phyloP scores from a whole-genome alignment of 2,329 filamentous ascomycete species.

The Aureobasidium subglaciale region DNA sequence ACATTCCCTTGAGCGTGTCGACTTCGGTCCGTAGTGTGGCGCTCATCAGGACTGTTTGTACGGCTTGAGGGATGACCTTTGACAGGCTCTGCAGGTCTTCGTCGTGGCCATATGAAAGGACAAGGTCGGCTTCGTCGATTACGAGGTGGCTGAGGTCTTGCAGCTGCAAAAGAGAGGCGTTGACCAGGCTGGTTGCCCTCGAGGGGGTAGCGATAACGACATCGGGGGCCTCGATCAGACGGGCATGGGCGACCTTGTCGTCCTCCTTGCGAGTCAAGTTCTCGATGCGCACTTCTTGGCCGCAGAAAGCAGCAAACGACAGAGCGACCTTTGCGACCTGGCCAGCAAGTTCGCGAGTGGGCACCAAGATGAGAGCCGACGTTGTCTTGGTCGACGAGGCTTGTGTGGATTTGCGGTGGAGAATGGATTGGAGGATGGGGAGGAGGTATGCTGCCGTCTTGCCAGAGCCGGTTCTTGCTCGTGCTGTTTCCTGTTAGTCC shows the following conservation, averaged over 20 bases:
- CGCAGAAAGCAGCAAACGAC: conserved; percentile 72
- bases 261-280: conserved; percentile 89
- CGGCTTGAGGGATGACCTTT: conserved; percentile 69
- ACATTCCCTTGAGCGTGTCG: conserved; percentile 74
- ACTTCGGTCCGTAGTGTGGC: conserved; percentile 86
- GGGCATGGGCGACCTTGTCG: conserved; percentile 77
- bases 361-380: conserved; percentile 81
- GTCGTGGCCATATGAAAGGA: conserved; percentile 89
- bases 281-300: conserved; percentile 71
- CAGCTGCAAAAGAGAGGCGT: conserved; percentile 62
- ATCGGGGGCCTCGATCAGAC: conserved; percentile 79
- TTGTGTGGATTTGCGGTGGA: conserved; percentile 67
- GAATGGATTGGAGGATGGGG: conserved; percentile 75
- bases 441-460: conserved; percentile 96
- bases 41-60: conserved; percentile 90
- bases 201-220: conserved; percentile 86
- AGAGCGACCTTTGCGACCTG: conserved; percentile 78
- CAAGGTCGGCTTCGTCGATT: conserved; percentile 88
- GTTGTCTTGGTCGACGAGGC: conserved; percentile 43
- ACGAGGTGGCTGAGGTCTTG: conserved; percentile 69
- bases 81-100: conserved; percentile 79
- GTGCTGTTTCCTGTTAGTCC: conserved; percentile 47
- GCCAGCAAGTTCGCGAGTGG: conserved; percentile 87
- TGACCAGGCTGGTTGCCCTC: conserved; percentile 72
- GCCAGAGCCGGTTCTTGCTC: conserved; percentile 89